Conservation (phyloP, 2,329 filamentous ascomycete species). For the Cadophora malorum region DNA sequence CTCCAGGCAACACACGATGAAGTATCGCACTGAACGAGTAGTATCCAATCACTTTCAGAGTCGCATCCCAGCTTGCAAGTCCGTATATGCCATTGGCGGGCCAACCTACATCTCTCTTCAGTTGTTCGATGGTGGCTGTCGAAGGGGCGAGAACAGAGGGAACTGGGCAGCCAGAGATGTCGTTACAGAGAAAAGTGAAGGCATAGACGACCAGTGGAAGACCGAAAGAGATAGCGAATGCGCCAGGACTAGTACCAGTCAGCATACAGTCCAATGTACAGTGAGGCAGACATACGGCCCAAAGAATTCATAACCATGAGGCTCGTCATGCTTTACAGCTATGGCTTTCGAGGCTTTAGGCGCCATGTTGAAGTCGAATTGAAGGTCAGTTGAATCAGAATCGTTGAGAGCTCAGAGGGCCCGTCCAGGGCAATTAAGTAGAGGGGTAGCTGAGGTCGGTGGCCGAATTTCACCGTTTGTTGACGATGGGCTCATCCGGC, state of each 20-base stretch:
- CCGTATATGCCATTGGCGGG: slow-evolving; percentile 72
- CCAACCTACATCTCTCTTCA: slow-evolving; percentile 87
- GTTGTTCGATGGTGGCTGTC: slow-evolving; percentile 70
- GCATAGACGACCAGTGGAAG: slow-evolving; percentile 81
- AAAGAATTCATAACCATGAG: slow-evolving; percentile 46
- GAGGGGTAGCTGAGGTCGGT: neutral
- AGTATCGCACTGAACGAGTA: slow-evolving; percentile 78
- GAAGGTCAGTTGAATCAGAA: slow-evolving; percentile 18
- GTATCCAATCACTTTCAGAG: slow-evolving; percentile 76
- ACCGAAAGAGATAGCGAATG: slow-evolving; percentile 77
- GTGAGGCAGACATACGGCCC: slow-evolving; percentile 41
- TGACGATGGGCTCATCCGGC: slow-evolving; percentile 5
- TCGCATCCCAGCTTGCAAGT: slow-evolving; percentile 72
- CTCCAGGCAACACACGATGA: slow-evolving; percentile 77
- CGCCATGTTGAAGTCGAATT: slow-evolving; percentile 35
- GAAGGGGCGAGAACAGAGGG: slow-evolving; percentile 78
- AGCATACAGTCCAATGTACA: slow-evolving; percentile 21
- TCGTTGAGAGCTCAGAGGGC: neutral
- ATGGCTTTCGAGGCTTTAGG: slow-evolving; percentile 36
- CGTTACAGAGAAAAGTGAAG: slow-evolving; percentile 88
- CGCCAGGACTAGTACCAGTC: slow-evolving; percentile 67
- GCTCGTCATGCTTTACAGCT: slow-evolving; percentile 34
- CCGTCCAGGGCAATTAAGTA: slow-evolving; percentile 25
- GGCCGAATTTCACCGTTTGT: neutral
- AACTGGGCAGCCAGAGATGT: slow-evolving; percentile 87